Evolutionary conservation across 805 yeast genomes (phyloP), one percentile per base, ranked within the genome.

Genomic region (Starmerella apicola): DNA sequence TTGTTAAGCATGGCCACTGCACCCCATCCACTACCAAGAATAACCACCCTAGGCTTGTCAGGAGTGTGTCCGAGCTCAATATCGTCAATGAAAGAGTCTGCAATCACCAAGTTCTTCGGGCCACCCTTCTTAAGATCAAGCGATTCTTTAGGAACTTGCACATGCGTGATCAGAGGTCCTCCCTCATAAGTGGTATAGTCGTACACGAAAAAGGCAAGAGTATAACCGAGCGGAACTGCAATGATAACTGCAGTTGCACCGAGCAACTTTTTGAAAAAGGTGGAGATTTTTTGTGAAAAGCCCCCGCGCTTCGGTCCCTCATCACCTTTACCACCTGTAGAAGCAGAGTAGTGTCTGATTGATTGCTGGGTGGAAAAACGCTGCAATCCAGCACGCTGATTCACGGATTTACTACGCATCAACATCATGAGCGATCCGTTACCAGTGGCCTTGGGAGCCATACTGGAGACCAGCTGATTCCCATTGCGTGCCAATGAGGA

Each of bases 1-100:
- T 62, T 60, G 51, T 71, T 73, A 48, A 77, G 61, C 8, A 76
- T 51, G 12, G 76, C 74, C 22, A 73, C 80, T 7, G 80, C 68
- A 2, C 80, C 83, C 83, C 83, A 77, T 34, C 83, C 83, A 28
- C 77, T 68, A 15, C 83, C 83, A 26, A 77, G 61, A 25, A 77
- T 64, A 3, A 77, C 81, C 38, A 77, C 59, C 44, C 68, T 67
- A 26, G 78, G 79, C 54, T 67, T 73, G 44, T 61, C 46, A 26
- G 40, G 49, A 41, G 66, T 68, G n/a, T 58, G 66, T 17, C 61
- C 65, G 21, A 62, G 57, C 52, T 78, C 83, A 44, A 64, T 68
- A 29, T 72, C 71, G 51, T 77, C 84, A 39, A 78, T 58, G 43
- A 68, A 70, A 26, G 69, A 64, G 28, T 66, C 66, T 45, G 75